These are phyloP conservation scores for Aquilaria sinensis DNA, from an alignment of 345 rosid genomes.

Conservation along the genomic window DNA sequence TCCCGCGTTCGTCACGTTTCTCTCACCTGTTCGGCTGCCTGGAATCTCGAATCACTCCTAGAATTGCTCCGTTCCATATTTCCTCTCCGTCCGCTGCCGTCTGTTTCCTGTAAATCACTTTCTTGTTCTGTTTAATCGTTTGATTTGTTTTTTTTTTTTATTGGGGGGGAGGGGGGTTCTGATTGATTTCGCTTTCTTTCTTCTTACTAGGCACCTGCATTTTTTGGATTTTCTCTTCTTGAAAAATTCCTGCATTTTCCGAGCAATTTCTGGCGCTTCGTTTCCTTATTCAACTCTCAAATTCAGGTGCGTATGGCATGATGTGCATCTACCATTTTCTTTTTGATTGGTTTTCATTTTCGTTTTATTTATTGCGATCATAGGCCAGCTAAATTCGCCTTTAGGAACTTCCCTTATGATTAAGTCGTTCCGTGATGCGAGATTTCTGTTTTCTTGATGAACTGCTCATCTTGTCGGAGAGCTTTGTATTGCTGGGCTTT, in stretches of 20 bases:
- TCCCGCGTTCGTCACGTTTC: neutral
- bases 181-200: neutral
- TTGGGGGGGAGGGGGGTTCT: neutral
- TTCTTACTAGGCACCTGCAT: neutral
- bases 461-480: no score
- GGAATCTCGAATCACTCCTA: slow-evolving; percentile 5
- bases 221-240: neutral
- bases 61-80: slow-evolving; percentile 2
- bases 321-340: no score
- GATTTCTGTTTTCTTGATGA: neutral
- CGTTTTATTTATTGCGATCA: slow-evolving; percentile 4
- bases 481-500: no score
- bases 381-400: slow-evolving; percentile 9
- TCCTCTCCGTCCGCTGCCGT: neutral
- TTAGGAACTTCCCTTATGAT: no score
- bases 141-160: neutral
- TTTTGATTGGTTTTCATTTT: neutral
- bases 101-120: neutral
- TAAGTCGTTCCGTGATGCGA: no score
- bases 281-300: neutral
- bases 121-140: neutral
- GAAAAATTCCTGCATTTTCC: slow-evolving; percentile 14
- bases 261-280: slow-evolving; percentile 9
- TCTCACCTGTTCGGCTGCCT: slow-evolving; percentile 4
- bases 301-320: no score